phyloP scores from a whole-genome alignment of 345 rosid species.

The Toxicodendron radicans region DNA sequence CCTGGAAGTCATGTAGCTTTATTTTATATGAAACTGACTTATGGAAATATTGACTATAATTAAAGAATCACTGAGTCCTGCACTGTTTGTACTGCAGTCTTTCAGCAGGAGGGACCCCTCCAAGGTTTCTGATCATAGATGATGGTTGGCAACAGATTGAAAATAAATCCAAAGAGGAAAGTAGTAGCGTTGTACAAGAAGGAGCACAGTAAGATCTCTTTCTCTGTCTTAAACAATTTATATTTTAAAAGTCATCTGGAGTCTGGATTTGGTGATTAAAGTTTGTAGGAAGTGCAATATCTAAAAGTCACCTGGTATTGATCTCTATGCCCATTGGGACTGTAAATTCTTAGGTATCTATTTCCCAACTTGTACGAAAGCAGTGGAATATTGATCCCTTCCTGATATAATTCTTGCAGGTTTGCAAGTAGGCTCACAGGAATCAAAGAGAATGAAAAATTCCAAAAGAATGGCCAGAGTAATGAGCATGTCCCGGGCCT shows the following conservation, averaged over 20 bases:
- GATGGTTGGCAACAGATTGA: conserved; percentile 99
- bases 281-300: not conserved
- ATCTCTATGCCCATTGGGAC: not conserved
- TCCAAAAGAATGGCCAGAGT: conserved; percentile 57
- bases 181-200: conserved; percentile 67
- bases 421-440: conserved; percentile 92
- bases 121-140: conserved; percentile 89
- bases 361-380: not conserved
- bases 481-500: conserved; percentile 60
- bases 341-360: not conserved
- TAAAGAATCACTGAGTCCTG: conserved; percentile 23
- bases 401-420: conserved; percentile 38
- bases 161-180: conserved; percentile 63
- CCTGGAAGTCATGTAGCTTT: conserved; percentile 7
- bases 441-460: conserved; percentile 83
- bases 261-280: not conserved
- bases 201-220: conserved; percentile 89
- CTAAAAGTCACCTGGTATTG: not conserved
- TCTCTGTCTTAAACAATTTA: not conserved
- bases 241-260: not conserved
- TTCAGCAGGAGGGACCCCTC: conserved; percentile 86
- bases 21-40: not conserved
- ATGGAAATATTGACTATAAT: not conserved
- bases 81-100: conserved; percentile 56
- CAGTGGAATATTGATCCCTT: conserved; percentile 9